These are phyloP conservation scores for Cadophora sp. DNA, from an alignment of 2,329 filamentous ascomycete species.

Conservation along the genomic window DNA sequence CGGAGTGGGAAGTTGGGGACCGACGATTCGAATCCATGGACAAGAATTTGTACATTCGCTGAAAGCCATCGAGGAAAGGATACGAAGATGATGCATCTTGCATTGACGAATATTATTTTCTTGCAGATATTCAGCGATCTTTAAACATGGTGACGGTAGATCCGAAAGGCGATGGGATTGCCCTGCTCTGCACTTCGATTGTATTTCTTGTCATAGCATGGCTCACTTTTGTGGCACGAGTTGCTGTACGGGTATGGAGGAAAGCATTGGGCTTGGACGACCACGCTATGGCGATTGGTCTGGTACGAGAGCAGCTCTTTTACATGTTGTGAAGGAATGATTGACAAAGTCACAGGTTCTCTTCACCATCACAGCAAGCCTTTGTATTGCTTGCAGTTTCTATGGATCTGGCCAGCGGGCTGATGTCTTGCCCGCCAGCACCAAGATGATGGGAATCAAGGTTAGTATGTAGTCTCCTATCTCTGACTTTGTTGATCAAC, in stretches of 20 bases:
- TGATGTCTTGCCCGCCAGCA: conserved; percentile 23
- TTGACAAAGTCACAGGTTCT: conserved; percentile 35
- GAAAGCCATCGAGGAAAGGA: background rate
- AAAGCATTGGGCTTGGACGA: conserved; percentile 42
- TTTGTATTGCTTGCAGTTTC: conserved; percentile 43
- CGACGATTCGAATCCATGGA: background rate
- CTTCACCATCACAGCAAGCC: conserved; percentile 38
- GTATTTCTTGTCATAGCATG: conserved; percentile 39
- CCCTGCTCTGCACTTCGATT: conserved; percentile 39
- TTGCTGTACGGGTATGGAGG: conserved; percentile 40
- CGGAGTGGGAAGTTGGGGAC: too few relatives aligned
- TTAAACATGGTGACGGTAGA: conserved; percentile 36
- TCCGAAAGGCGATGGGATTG: conserved; percentile 38
- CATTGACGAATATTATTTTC: background rate
- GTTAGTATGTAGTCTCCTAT: conserved; percentile 27
- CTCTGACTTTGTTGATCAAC: background rate
- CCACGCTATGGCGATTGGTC: conserved; percentile 38
- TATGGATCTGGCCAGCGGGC: conserved; percentile 42
- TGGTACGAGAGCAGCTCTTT: conserved; percentile 34
- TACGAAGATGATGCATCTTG: background rate
- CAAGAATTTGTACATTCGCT: background rate
- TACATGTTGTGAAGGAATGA: background rate
- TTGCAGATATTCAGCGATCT: background rate
- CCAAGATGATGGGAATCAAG: conserved; percentile 38
- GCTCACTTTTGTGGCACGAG: conserved; percentile 36